These are phyloP conservation scores for Gracilaria vermiculophylla DNA, from an alignment of 23 red algal species.

Conservation along the genomic window DNA sequence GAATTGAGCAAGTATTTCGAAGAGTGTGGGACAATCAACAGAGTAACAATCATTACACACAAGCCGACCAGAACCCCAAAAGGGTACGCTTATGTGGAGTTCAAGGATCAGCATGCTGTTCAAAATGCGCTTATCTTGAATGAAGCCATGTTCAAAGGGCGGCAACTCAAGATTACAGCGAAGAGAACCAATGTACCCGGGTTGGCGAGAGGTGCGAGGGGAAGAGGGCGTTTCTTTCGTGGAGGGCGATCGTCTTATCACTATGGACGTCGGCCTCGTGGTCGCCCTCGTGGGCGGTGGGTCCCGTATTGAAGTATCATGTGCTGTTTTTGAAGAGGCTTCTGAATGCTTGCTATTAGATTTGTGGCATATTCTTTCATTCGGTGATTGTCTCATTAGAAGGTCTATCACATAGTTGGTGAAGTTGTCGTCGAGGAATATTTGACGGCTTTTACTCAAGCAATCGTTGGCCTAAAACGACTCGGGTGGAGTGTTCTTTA, in stretches of 20 bases:
- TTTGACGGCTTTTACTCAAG: too few relatives aligned
- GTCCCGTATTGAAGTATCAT: slow-evolving; percentile 50
- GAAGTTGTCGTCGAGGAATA: too few relatives aligned
- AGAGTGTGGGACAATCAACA: slow-evolving; percentile 87
- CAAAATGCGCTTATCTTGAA: slow-evolving; percentile 88
- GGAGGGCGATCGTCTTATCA: slow-evolving; percentile 4
- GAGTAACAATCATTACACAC: slow-evolving; percentile 81
- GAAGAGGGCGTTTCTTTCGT: slow-evolving; percentile 18
- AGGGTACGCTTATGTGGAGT: slow-evolving; percentile 90
- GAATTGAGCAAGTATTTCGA: slow-evolving; percentile 81
- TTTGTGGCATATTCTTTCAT: too few relatives aligned
- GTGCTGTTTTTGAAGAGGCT: too few relatives aligned
- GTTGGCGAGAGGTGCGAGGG: slow-evolving; percentile 10
- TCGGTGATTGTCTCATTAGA: too few relatives aligned
- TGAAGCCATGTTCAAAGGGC: slow-evolving; percentile 73
- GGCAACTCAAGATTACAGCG: slow-evolving; percentile 75
- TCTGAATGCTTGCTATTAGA: too few relatives aligned
- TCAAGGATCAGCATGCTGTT: slow-evolving; percentile 72
- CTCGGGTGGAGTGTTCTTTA: too few relatives aligned
- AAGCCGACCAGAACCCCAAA: slow-evolving; percentile 76
- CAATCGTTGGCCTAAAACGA: too few relatives aligned
- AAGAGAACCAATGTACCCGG: slow-evolving; percentile 49
- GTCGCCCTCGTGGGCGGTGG: slow-evolving; percentile 37
- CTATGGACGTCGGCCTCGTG: slow-evolving; percentile 7
- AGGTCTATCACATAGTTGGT: too few relatives aligned